Evolutionary conservation across 2,329 filamentous ascomycete species (phyloP), one percentile per base, ranked within the genome.

Genomic region (Lachnellula arida): DNA sequence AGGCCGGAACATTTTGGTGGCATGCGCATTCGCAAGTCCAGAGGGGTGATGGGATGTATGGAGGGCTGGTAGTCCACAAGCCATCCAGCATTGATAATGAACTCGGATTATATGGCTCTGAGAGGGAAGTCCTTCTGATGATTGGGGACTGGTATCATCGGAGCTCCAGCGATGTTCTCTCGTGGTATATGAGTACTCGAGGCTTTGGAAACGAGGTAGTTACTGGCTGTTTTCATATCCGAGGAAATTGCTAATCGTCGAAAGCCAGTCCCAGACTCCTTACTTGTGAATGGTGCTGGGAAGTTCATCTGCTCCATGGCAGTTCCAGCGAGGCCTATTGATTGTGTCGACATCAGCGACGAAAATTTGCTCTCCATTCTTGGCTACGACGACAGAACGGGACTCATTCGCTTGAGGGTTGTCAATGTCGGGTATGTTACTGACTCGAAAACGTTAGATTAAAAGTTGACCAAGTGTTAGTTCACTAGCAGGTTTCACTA

Each of bases 61-160:
- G 77, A 14, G 76, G 75, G 2, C 56, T 79, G 7, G 66, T 78
- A 6, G 69, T 79, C n/a, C 76, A 79, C 63, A 60, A 71, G 5
- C 60, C 67, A 11, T 55, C 56, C 8, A 62, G 46, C 2, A 54
- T 60, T 7, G 51, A 61, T n/a, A 50, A 60, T 5, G 49, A 56
- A 6, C 60, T 49, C 44, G 28, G 25, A 0, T 4, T 11, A 3
- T 66, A 65, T 54, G 48, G 52, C 1, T 74, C 72, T 53, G 65
- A 73, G 3, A 68, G 73, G 40, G 77, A 79, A 44, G 49, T 75
- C 9, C 59, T 79, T 12, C 65, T 80, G n/a, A 63, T 79, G 14
- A 67, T 78, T 39, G 76, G 76, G 6, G 77, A 79, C 60, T 78
- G 76, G 76, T 79, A 78, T 61, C 76, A 78, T 63, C 67, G 70